Evolutionary conservation across 495 filamentous ascomycete species (phyloP), one percentile per base, ranked within the genome.

Genomic region (Cladorrhinum samala): DNA sequence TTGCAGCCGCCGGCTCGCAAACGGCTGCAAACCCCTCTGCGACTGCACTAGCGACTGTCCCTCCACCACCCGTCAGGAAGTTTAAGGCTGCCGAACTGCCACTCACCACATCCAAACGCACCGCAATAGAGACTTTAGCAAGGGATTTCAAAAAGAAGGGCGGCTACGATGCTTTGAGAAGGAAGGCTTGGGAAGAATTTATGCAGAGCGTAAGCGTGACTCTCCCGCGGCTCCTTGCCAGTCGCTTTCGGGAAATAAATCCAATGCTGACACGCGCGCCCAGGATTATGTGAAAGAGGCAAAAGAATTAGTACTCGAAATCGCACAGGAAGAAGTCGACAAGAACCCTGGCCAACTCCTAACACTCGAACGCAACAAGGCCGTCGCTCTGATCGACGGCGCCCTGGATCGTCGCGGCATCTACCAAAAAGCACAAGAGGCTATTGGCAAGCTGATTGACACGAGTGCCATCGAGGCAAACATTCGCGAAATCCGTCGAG

Each of bases 121-220:
- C 77, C 0, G 82, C 85, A 1, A 91, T 96, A 51, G 89, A 95
- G 50, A 76, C 77, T 51, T 74, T 96, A 20, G 78, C 90, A 9
- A 82, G 90, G 68, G 82, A 81, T 5, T 91, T 91, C 68, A 93
- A 93, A 70, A 95, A 95, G 72, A 91, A 91, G 67, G 91, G 91
- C 19, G 86, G 85, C 37, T 95, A 91, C 59, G 91, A 96, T 66
- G 74, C 71, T n/a, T 77, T 92, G 54, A 82, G 91, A 46, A 93
- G 93, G 64, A 77, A 84, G 48, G 75, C 89, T 2, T 92, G 87
- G 83, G 81, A 86, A 36, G 82, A 91, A 52, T 89, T 93, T 54
- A 83, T 87, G 56, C 79, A 84, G 25, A 83, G 82, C 51, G 88
- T 91, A 80, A 61, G 83, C 66, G 27, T 27, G 36, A 48, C n/a